Evolutionary conservation across 352 stramenopile species (phyloP), one percentile per base, ranked within the genome.

Genomic region (Phytopythium vexans): DNA sequence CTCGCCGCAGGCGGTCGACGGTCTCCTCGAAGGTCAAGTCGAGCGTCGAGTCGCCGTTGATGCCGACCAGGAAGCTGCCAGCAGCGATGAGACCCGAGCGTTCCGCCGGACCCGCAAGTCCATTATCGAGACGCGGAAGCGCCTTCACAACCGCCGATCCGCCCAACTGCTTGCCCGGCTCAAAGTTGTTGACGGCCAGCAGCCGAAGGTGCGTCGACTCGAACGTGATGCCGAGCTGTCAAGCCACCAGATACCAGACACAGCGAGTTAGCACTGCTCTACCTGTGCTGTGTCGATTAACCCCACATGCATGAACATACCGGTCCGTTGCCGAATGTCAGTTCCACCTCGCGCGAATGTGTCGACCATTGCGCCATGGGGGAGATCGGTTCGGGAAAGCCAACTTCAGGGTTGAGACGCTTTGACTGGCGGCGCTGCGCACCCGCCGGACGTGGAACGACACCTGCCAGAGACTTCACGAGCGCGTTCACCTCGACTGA

Each of bases 181-280:
- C 55, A 33, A 78, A 88, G 27, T 78, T 74, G 14, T 70, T 80
- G 10, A 76, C 71, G 3, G 77, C 72, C 3, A 92, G 52, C 50
- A 92, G 64, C 6, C 77, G 77, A 41, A 89, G 47, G 41, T 88
- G 78, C 1, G 82, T 89, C 6, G 82, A 79, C 53, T 92, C 82
- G 49, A 92, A 86, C 6, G 79, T 89, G 41, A 92, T 89, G 4
- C 82, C 82, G 44, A 92, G 69, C 82, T 92, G 47, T 27, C 21
- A 27, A 27, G 1, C 1, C 21, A 27, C 2, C 21, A 27, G 21
- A 27, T 55, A 39, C 27, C 27, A 44, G 1, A 54, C 46, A 46
- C 4, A 57, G 14, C 34, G 33, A 3, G 8, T 49, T 3, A 46
- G n/a, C 11, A 27, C 21, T 27, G 21, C 1, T 27, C 21, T 27